Evolutionary conservation across 805 yeast genomes (phyloP).

Genomic region (Cyberlindnera mrakii): DNA sequence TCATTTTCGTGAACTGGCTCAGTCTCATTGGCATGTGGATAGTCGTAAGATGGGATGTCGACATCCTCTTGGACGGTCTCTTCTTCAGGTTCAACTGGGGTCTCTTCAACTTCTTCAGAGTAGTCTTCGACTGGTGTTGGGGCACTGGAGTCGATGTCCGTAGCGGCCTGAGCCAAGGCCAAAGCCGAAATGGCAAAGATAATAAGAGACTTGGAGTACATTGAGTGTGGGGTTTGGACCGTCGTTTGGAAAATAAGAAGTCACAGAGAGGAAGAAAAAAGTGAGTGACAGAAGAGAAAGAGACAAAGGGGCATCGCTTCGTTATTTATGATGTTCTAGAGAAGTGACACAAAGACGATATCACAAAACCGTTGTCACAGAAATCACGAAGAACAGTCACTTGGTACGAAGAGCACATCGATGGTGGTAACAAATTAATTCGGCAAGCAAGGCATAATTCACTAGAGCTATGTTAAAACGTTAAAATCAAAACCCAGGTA

Average conservation of each 20-base stretch:
- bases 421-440: too few relatives aligned
- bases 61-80: constrained; percentile 2
- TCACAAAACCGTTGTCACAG: too few relatives aligned
- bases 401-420: too few relatives aligned
- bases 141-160: constrained; percentile 6
- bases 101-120: constrained; percentile 1
- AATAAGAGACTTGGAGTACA: constrained; percentile 12
- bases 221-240: not conserved
- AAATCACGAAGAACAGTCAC: too few relatives aligned
- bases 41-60: constrained; percentile 1
- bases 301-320: too few relatives aligned
- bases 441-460: too few relatives aligned
- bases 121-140: constrained; percentile 1
- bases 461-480: too few relatives aligned
- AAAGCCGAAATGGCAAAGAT: constrained; percentile 9
- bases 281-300: too few relatives aligned
- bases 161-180: constrained; percentile 23
- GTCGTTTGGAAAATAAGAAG: not conserved
- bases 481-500: too few relatives aligned
- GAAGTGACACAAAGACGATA: too few relatives aligned
- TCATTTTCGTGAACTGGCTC: not conserved
- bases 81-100: not conserved
- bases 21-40: constrained; percentile 3
- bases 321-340: too few relatives aligned
- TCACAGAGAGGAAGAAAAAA: not conserved